Percentiles rank a stretch among this genome's conserved stretches.
These are phyloP conservation scores for Cercospora sp. DNA, from an alignment of 2,329 filamentous ascomycete species.

Conservation along the genomic window DNA sequence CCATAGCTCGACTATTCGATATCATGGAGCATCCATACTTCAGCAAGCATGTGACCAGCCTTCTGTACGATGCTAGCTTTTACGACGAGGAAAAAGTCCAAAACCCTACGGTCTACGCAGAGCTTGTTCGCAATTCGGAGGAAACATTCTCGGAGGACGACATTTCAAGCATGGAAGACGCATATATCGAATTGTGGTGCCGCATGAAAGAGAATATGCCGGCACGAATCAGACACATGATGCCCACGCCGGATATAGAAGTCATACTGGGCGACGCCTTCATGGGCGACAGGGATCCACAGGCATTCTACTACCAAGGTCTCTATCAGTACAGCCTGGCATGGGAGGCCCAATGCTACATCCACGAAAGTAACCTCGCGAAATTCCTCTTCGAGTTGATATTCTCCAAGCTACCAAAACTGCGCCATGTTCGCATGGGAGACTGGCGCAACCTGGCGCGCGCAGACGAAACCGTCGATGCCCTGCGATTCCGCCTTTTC, in stretches of 20 bases:
- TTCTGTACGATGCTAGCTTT: constrained; percentile 23
- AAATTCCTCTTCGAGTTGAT: background rate
- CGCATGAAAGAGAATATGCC: background rate
- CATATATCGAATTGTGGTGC: background rate
- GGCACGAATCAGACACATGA: background rate
- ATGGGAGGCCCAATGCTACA: background rate
- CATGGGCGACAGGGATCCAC: background rate
- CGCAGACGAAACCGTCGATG: background rate
- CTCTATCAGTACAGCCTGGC: background rate
- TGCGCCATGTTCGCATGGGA: background rate
- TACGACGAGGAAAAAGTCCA: background rate
- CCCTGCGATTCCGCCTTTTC: background rate
- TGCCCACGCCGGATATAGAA: background rate
- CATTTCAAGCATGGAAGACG: background rate
- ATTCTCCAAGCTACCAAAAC: background rate
- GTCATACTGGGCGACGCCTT: background rate
- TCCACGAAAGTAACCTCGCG: background rate
- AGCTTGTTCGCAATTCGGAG: background rate
- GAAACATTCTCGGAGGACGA: background rate
- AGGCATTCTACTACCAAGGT: background rate
- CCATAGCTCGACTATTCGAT: constrained; percentile 11
- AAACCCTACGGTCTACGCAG: background rate
- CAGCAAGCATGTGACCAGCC: constrained; percentile 14
- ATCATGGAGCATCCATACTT: constrained; percentile 23
- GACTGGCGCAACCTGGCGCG: constrained; percentile 1